A percentile compares a stretch with the other conserved stretches of the same genome.
Evolutionary conservation across 257 asterid species (phyloP).

Genomic region (Scutellaria baicalensis): DNA sequence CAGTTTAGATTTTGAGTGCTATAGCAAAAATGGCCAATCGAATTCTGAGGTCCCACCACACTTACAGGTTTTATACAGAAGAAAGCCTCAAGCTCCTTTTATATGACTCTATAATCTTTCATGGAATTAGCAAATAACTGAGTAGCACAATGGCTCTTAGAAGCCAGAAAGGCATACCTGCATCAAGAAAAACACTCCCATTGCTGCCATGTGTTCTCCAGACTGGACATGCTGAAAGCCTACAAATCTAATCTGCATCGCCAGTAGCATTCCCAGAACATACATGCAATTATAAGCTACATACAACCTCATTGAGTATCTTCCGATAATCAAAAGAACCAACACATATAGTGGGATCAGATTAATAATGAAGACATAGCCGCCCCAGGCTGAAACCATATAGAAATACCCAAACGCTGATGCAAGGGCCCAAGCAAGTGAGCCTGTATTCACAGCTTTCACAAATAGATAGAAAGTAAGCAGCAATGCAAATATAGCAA

Average conservation of each 20-base stretch:
- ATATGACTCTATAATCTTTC: neutral
- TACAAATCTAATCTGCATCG: conserved; percentile 98
- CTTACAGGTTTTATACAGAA: too few species aligned
- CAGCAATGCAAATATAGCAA: conserved; percentile 90
- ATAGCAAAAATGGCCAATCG: neutral
- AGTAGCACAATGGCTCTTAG: neutral
- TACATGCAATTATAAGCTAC: conserved; percentile 95
- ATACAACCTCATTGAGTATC: conserved; percentile 95
- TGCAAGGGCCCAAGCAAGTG: conserved; percentile 95
- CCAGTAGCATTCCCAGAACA: conserved; percentile 84
- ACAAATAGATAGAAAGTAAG: conserved; percentile 95
- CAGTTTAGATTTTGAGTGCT: neutral
- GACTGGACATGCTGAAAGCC: conserved; percentile 99
- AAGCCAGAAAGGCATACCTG: conserved; percentile 42
- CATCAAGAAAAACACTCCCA: conserved; percentile 98
- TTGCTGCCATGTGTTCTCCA: conserved; percentile 99
- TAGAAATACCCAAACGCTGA: conserved; percentile 97
- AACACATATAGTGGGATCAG: conserved; percentile 85
- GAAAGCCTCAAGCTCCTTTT: neutral
- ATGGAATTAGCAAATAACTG: neutral
- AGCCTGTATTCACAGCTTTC: conserved; percentile 98
- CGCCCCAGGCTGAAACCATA: conserved; percentile 99
- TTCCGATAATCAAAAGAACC: conserved; percentile 86
- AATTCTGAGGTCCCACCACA: neutral
- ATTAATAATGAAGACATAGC: conserved; percentile 95